A percentile compares a stretch with the other conserved stretches of the same genome.
phyloP scores from a whole-genome alignment of 352 stramenopile genomes.

The Pythium chondricola region DNA sequence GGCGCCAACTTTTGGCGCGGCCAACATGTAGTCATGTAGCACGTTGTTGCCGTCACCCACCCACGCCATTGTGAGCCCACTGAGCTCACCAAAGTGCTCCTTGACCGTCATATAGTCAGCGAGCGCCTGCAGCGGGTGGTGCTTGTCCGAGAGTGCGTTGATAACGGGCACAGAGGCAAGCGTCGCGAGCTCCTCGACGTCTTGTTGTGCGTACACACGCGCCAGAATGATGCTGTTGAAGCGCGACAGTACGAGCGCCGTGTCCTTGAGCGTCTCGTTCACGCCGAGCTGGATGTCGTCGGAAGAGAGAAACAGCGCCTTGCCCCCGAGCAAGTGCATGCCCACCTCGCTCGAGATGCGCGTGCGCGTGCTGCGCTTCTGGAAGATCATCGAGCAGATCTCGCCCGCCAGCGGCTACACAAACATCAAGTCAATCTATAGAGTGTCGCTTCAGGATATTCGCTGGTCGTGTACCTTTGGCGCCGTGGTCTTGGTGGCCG shows the following conservation, averaged over 20 bases:
- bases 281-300: conserved; percentile 98
- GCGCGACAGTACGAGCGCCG: conserved; percentile 80
- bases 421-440: no score
- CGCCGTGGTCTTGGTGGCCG: conserved; percentile 38
- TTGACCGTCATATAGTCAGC: conserved; percentile 97
- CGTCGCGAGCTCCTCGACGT: conserved; percentile 85
- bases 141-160: conserved; percentile 97
- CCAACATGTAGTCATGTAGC: conserved; percentile 96
- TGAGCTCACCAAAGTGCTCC: conserved; percentile 80
- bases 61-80: conserved; percentile 94
- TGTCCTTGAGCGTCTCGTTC: conserved; percentile 95
- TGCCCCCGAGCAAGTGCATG: conserved; percentile 94
- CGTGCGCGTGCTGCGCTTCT: conserved; percentile 91
- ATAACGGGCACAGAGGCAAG: conserved; percentile 95
- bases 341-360: conserved; percentile 94
- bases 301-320: conserved; percentile 95
- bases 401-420: conserved; percentile 60
- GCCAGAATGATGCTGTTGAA: conserved; percentile 97
- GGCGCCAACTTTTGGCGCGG: conserved; percentile 76
- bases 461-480: no score
- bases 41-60: conserved; percentile 99
- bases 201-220: conserved; percentile 91
- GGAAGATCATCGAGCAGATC: conserved; percentile 92
- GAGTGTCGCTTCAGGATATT: no score
- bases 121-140: conserved; percentile 97